Evolutionary conservation across 2,329 filamentous ascomycete genomes (phyloP).

Genomic region (Aulographum hederae): DNA sequence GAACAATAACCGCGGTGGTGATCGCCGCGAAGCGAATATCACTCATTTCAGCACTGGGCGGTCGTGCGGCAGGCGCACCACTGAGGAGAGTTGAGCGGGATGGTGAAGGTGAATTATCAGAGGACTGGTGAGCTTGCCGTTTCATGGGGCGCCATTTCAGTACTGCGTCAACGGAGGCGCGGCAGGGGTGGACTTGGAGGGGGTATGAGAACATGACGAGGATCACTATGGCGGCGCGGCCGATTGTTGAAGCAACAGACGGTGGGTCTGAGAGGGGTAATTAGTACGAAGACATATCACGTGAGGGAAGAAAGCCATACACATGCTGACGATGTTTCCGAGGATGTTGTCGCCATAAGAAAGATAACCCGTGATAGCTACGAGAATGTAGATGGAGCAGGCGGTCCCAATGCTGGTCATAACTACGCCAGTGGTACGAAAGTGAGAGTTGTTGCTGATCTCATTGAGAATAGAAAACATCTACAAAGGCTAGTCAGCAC

Average conservation of each 20-base stretch:
- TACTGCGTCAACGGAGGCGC: constrained; percentile 90
- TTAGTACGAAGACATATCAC: background rate
- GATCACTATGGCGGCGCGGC: constrained; percentile 85
- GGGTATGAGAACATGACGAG: constrained; percentile 95
- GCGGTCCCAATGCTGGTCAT: constrained; percentile 72
- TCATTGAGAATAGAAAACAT: constrained; percentile 99
- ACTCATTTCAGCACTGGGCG: constrained; percentile 44
- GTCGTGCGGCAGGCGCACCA: constrained; percentile 18
- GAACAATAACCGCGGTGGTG: constrained; percentile 67
- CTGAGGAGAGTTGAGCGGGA: constrained; percentile 12
- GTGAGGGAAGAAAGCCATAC: constrained; percentile 33
- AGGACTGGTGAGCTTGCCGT: background rate
- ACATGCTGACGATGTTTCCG: constrained; percentile 91
- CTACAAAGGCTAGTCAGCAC: constrained; percentile 23
- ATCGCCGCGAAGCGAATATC: constrained; percentile 80
- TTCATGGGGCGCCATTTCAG: constrained; percentile 61
- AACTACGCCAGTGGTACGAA: constrained; percentile 62
- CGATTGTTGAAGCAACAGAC: constrained; percentile 72
- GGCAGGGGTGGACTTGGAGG: constrained; percentile 86
- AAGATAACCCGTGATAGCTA: constrained; percentile 87
- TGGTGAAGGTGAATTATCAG: background rate
- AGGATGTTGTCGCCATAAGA: constrained; percentile 81
- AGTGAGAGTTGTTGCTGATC: constrained; percentile 67
- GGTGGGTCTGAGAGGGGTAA: constrained; percentile 38
- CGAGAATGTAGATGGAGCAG: constrained; percentile 72